Evolutionary conservation across 345 rosid species (phyloP).

Genomic region (Sisymbrium altissimum): DNA sequence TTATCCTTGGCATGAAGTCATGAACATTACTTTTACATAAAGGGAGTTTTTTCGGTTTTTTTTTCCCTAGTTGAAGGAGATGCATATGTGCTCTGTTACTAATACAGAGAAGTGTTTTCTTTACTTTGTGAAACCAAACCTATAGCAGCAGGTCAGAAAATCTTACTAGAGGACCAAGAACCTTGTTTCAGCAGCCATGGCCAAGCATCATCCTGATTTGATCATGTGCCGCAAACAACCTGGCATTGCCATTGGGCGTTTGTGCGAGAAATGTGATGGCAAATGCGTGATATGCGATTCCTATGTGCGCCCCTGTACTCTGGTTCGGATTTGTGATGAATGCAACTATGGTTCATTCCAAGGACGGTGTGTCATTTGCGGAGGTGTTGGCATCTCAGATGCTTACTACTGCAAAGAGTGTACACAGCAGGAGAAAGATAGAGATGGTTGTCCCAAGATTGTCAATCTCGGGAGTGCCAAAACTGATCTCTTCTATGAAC

Average conservation of each 20-base stretch:
- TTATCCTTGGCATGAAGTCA: too few relatives aligned
- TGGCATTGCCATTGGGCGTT: constrained; percentile 65
- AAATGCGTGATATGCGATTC: constrained; percentile 72
- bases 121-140: too few relatives aligned
- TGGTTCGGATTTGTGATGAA: constrained; percentile 66
- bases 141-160: too few relatives aligned
- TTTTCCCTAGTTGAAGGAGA: too few relatives aligned
- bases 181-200: constrained; percentile 35
- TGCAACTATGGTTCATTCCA: constrained; percentile 75
- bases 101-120: too few relatives aligned
- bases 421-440: constrained; percentile 68
- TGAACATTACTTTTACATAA: too few relatives aligned
- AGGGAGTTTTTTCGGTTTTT: too few relatives aligned
- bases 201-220: constrained; percentile 76
- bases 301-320: constrained; percentile 67
- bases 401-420: constrained; percentile 78
- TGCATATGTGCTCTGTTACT: too few relatives aligned
- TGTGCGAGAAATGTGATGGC: constrained; percentile 66
- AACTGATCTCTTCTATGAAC: constrained; percentile 60
- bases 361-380: constrained; percentile 68
- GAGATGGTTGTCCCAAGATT: constrained; percentile 70
- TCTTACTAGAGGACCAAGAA: background rate
- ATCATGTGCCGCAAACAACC: constrained; percentile 79
- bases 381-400: constrained; percentile 68
- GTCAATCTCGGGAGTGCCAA: constrained; percentile 67